phyloP scores from a whole-genome alignment of 1,284 basidiomycete species.

The Tilletia horrida region DNA sequence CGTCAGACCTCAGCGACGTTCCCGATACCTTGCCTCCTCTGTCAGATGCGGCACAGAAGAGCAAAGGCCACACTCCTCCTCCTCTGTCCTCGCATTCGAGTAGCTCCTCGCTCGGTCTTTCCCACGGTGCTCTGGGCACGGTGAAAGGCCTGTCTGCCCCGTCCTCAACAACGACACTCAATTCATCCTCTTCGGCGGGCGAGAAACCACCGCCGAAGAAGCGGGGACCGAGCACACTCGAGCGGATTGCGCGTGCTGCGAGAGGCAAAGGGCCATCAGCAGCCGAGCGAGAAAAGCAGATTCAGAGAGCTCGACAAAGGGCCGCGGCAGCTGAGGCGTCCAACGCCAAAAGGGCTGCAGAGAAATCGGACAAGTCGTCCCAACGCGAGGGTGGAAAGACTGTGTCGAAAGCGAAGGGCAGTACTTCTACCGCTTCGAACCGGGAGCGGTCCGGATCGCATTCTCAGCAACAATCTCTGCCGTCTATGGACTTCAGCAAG shows the following conservation, averaged over 20 bases:
- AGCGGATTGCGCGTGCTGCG: background rate
- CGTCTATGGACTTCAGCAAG: slow-evolving; percentile 15
- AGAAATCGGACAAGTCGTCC: no score
- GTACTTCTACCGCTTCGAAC: no score
- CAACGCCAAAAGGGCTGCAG: background rate
- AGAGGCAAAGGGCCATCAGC: slow-evolving; percentile 2
- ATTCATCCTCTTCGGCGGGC: background rate
- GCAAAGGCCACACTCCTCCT: background rate
- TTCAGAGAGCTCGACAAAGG: background rate
- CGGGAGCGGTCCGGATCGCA: background rate
- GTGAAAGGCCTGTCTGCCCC: background rate
- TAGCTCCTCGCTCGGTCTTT: slow-evolving; percentile 7
- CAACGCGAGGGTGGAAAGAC: no score
- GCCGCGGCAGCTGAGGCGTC: background rate
- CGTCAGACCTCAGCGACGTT: slow-evolving; percentile 12
- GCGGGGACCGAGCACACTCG: slow-evolving; percentile 3
- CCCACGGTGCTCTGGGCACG: background rate
- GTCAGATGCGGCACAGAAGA: background rate
- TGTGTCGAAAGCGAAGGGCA: no score
- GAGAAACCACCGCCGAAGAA: slow-evolving; percentile 13
- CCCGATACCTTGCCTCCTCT: slow-evolving; percentile 5
- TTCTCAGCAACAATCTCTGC: background rate
- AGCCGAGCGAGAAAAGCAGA: slow-evolving; percentile 14
- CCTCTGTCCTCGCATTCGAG: slow-evolving; percentile 1
- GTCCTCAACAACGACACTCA: no score